phyloP scores from a whole-genome alignment of 495 filamentous ascomycete genomes.

The Achaetomiella virescens region DNA sequence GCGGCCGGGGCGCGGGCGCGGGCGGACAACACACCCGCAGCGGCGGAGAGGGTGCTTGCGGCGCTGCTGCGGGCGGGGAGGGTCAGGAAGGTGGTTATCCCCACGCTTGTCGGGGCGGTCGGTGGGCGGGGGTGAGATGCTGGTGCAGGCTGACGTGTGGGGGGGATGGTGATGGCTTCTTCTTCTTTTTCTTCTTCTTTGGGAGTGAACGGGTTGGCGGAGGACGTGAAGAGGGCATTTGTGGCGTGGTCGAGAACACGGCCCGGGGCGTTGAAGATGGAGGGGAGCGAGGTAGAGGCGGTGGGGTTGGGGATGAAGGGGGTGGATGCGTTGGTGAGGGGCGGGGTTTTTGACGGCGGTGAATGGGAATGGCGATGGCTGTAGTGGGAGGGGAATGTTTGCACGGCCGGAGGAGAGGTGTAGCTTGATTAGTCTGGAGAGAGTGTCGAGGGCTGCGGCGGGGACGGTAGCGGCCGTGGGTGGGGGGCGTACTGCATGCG shows the following conservation, averaged over 20 bases:
- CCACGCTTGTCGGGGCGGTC: conserved; percentile 31
- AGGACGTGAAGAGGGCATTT: conserved; percentile 36
- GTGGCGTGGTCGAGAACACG: conserved; percentile 47
- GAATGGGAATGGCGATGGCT: conserved; percentile 31
- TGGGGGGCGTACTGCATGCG: conserved; percentile 49
- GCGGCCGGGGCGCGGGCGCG: conserved; percentile 60
- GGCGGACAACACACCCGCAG: too few relatives aligned
- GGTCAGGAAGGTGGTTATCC: conserved; percentile 60
- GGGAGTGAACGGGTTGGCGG: neutral
- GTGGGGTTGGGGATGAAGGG: conserved; percentile 46
- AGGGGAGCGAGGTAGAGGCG: conserved; percentile 35
- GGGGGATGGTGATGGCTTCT: conserved; percentile 46
- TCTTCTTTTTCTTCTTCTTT: too few relatives aligned
- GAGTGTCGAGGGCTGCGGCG: conserved; percentile 51
- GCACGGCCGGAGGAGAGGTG: conserved; percentile 50
- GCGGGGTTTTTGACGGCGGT: conserved; percentile 65
- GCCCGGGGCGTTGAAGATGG: conserved; percentile 48
- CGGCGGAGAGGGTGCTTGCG: conserved; percentile 61
- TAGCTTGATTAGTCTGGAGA: conserved; percentile 47
- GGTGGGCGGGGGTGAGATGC: conserved; percentile 61
- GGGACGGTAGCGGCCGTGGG: conserved; percentile 60
- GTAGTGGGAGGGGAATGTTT: conserved; percentile 27
- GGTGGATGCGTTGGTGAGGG: conserved; percentile 46
- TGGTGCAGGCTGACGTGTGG: conserved; percentile 59
- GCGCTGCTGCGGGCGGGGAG: conserved; percentile 53